Conservation (phyloP, 495 filamentous ascomycete genomes). For the Echria macrotheca region DNA sequence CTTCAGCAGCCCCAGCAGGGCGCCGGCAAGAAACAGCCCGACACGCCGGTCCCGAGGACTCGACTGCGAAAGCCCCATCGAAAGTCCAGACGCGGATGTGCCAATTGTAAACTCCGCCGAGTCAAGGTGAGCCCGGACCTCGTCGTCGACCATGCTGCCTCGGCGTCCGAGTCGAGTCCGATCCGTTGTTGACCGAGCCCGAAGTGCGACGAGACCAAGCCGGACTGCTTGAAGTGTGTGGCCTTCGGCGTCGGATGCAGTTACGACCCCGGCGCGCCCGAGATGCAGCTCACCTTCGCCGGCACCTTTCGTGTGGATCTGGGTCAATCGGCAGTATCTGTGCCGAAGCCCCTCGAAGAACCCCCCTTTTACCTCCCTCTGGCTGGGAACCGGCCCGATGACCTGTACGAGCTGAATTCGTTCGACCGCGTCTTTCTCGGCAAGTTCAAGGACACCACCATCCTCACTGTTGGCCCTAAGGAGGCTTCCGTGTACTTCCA, state of each 20-base stretch:
- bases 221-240: background rate
- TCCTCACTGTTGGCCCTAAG: background rate
- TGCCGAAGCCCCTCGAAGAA: background rate
- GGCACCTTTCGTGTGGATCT: conserved; percentile 1
- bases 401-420: background rate
- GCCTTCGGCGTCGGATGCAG: conserved; percentile 2
- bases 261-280: background rate
- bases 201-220: conserved; percentile 6
- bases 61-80: background rate
- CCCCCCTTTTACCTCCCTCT: background rate
- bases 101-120: conserved; percentile 3
- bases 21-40: background rate
- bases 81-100: background rate
- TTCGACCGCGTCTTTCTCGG: background rate
- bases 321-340: background rate
- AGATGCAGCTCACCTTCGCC: conserved; percentile 1
- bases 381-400: background rate
- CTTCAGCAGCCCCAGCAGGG: no score
- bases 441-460: background rate
- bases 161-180: no score
- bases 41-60: background rate
- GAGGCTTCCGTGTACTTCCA: background rate
- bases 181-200: no score
- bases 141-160: no score
- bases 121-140: background rate